Conservation (phyloP, 1,139 yeast species). For the Spathaspora sp. region DNA sequence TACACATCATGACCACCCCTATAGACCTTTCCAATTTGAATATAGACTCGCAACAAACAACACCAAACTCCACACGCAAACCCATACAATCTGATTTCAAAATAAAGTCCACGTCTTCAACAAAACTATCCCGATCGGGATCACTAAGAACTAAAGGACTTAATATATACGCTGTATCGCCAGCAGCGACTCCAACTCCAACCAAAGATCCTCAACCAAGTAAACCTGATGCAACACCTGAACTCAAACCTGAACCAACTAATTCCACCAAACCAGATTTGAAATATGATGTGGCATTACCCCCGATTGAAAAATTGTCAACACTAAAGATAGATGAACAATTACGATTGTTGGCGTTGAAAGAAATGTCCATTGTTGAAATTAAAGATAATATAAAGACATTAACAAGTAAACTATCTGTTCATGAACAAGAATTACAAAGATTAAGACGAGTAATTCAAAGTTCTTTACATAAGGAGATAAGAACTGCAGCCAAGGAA, state of each 20-base stretch:
- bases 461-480: conserved; percentile 37
- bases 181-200: conserved; percentile 5
- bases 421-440: conserved; percentile 50
- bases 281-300: conserved; percentile 31
- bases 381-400: conserved; percentile 48
- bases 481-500: conserved; percentile 13
- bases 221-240: not conserved
- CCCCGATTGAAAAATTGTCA: conserved; percentile 30
- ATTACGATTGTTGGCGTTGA: conserved; percentile 54
- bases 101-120: not conserved
- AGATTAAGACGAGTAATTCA: conserved; percentile 43
- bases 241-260: not conserved
- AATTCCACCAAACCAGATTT: conserved; percentile 13
- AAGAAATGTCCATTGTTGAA: conserved; percentile 62
- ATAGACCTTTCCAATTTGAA: not conserved
- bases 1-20: not conserved
- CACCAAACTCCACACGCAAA: not conserved
- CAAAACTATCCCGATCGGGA: conserved; percentile 4
- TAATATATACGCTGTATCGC: conserved; percentile 15
- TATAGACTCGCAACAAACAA: not conserved
- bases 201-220: conserved; percentile 2
- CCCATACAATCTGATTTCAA: not conserved
- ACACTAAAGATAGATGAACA: conserved; percentile 51
- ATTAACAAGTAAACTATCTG: conserved; percentile 28
- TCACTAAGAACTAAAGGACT: conserved; percentile 11